Base-by-base conservation (phyloP, 2,329 filamentous ascomycete genomes). In the Meredithiella fracta region DNA sequence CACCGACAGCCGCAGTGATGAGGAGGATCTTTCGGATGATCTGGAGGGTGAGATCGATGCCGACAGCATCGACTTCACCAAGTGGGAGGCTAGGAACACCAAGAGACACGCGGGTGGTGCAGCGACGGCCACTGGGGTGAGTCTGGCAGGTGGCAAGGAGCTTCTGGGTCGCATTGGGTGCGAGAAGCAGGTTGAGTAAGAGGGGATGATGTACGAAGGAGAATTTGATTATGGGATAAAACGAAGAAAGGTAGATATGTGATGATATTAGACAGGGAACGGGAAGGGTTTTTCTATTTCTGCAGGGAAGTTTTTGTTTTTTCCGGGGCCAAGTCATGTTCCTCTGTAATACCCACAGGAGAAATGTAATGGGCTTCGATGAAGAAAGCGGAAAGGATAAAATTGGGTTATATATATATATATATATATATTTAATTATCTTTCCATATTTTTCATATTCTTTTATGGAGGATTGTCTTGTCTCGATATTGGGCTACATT, bases 1-100 rank as follows among this genome's bases (percentile, higher is more conserved):
- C 3, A 89, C 96, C 60, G 92, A 98, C 65, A 78, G 80, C 17
- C 81, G 92, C 56, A 94, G 87, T 60, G 91, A 96, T 62, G 87
- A 88, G 60, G 89, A 94, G 68, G 86, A 82, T 22, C 82, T 77
- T 2, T 79, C 80, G 23, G 77, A 84, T 59, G 77, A 80, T 44
- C 72, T 85, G 8, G 85, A 89, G 67, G 77, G 88, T 66, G 85
- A 89, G 65, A 83, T 89, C 0, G 83, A 82, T 23, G 83, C 85
- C 3, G 85, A 89, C 63, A 73, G 76, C 11, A 74, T 90, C 54
- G 79, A 84, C 61, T 73, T 87, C 59, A 78, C 78, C 64, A 74
- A 76, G 63, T 80, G 78, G 78, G 76, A 80, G 65, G 74, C 77
- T 58, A 70, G 77, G 58, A 67, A 70, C 9, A 7, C 75, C 58